A percentile compares a stretch with the other conserved stretches of the same genome.
phyloP scores from a whole-genome alignment of 495 filamentous ascomycete species.

The Aspergillus nidulans region DNA sequence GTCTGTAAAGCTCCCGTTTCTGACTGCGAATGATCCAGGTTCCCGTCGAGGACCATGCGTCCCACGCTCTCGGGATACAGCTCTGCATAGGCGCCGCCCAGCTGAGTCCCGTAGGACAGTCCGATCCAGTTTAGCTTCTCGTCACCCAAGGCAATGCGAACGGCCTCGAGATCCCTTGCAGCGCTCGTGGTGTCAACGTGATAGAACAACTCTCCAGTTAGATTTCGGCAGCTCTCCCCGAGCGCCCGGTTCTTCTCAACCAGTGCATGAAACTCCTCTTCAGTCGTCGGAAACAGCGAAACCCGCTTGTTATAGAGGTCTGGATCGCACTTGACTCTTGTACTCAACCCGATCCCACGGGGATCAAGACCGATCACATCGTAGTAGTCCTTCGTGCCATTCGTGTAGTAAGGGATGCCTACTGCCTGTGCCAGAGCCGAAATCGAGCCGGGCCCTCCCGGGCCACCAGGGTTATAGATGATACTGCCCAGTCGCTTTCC shows the following conservation, averaged over 20 bases:
- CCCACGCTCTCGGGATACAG: slow-evolving; percentile 40
- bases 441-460: slow-evolving; percentile 22
- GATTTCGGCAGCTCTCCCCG: slow-evolving; percentile 31
- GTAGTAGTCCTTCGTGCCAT: slow-evolving; percentile 18
- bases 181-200: slow-evolving; percentile 39
- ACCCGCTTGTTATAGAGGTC: slow-evolving; percentile 29
- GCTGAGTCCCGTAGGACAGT: slow-evolving; percentile 55
- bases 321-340: slow-evolving; percentile 34
- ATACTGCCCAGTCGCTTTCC: slow-evolving; percentile 27
- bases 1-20: slow-evolving; percentile 5
- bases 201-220: slow-evolving; percentile 21
- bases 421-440: not conserved
- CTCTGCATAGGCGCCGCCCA: slow-evolving; percentile 46
- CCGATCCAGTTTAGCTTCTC: slow-evolving; percentile 50
- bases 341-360: slow-evolving; percentile 38
- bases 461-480: slow-evolving; percentile 38
- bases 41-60: slow-evolving; percentile 39
- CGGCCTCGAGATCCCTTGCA: slow-evolving; percentile 39
- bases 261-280: not conserved
- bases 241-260: slow-evolving; percentile 7
- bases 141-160: slow-evolving; percentile 35
- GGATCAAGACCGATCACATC: slow-evolving; percentile 46
- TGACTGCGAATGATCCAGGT: slow-evolving; percentile 29
- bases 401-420: not conserved
- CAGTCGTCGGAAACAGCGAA: slow-evolving; percentile 18